phyloP scores from a whole-genome alignment of 129 eudicot genomes.

The Pseudognaphalium luteoalbum region DNA sequence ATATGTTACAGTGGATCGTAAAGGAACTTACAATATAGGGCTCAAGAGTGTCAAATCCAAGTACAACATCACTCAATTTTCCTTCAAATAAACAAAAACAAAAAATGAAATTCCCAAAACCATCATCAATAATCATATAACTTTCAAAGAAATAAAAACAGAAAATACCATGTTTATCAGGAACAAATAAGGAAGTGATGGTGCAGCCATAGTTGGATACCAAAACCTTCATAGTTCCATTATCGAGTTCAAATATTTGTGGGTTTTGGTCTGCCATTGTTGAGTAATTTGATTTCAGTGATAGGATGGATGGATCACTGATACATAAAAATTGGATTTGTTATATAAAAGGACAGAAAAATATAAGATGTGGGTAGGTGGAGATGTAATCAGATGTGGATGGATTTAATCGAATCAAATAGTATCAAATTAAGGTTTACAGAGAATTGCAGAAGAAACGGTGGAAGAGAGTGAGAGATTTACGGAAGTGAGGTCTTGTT shows the following conservation, averaged over 20 bases:
- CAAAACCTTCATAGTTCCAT: constrained; percentile 67
- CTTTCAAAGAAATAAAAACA: not conserved
- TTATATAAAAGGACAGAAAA: not conserved
- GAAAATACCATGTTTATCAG: constrained; percentile 74
- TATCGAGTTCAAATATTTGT: constrained; percentile 58
- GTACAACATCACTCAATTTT: constrained; percentile 88
- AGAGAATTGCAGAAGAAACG: not conserved
- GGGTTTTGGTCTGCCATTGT: constrained; percentile 7
- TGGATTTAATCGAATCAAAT: not conserved
- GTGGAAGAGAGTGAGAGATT: not conserved
- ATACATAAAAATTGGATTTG: not conserved
- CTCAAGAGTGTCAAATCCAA: constrained; percentile 90
- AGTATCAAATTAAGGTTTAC: not conserved
- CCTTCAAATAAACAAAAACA: constrained; percentile 46
- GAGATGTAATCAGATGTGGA: not conserved
- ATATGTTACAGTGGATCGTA: constrained; percentile 1
- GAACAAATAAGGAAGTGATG: constrained; percentile 77
- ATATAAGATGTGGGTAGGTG: not conserved
- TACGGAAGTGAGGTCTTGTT: no score
- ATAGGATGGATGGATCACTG: not conserved
- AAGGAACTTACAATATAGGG: constrained; percentile 64
- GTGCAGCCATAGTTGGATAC: constrained; percentile 89
- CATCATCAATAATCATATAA: constrained; percentile 10
- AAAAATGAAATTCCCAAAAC: not conserved
- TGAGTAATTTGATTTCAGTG: not conserved